Evolutionary conservation across 352 stramenopile species (phyloP).

Genomic region (Achlya hypogyna): DNA sequence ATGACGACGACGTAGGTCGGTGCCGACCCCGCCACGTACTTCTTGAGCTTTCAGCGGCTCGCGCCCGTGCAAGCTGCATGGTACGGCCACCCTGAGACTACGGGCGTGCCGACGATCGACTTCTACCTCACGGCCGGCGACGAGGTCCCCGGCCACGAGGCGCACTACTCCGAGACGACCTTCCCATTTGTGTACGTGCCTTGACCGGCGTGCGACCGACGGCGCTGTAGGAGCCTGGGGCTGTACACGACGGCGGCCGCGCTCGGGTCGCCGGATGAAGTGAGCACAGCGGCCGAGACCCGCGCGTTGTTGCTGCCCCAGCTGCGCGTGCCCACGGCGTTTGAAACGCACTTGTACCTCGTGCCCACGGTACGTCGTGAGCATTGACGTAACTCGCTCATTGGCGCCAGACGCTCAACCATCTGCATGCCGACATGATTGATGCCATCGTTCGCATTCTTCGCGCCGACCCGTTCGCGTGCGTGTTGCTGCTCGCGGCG

Average conservation of each 20-base stretch:
- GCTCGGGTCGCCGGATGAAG: no score
- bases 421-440: conserved; percentile 70
- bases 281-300: no score
- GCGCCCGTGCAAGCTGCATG: conserved; percentile 59
- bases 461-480: conserved; percentile 32
- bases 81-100: conserved; percentile 70
- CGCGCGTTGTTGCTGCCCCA: no score
- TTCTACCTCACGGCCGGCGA: conserved; percentile 61
- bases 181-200: conserved; percentile 51
- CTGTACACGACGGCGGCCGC: conserved; percentile 41
- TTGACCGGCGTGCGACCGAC: neutral
- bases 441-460: conserved; percentile 37
- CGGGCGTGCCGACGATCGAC: conserved; percentile 52
- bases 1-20: conserved; percentile 34
- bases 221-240: conserved; percentile 41
- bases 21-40: conserved; percentile 71
- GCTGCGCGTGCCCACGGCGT: no score
- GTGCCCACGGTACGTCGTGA: conserved; percentile 40
- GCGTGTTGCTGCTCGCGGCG: conserved; percentile 48
- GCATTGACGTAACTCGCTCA: neutral
- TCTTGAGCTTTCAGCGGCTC: conserved; percentile 54
- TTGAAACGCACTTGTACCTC: conserved; percentile 57
- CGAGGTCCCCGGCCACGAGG: conserved; percentile 34
- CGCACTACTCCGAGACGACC: conserved; percentile 51
- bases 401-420: conserved; percentile 41